Base-by-base conservation (phyloP, 768 basidiomycete species). In the Leccinum barrowsii region DNA sequence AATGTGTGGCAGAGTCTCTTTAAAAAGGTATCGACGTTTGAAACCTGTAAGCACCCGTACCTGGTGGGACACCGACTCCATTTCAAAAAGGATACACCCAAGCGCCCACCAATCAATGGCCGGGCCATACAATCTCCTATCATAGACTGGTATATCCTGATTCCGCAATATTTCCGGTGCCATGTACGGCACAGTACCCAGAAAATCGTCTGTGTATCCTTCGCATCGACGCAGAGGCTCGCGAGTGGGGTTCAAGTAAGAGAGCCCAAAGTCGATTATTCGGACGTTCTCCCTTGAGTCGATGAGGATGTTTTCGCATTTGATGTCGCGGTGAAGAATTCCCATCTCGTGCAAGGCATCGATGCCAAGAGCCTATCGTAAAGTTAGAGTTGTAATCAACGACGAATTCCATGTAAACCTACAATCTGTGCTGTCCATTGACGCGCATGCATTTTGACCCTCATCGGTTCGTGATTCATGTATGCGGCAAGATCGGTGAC, bases 291-390 rank as follows among this genome's bases (percentile, higher is more conserved):
- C 71, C 4, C 64, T 66, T 7, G 57, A 60, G 59, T 79, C 79
- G 52, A 89, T 74, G n/a, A 89, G 77, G 46, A 90, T 78, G 59
- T 89, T 89, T 73, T 84, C 84, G 3, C 85, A 80, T 65, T 89
- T 89, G 56, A 90, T 78, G 60, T 88, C 85, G 13, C 86, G 79
- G 69, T 88, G 86, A 32, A 88, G 79, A 55, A 89, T 81, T 46
- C 85, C 85, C 67, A 84, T 78, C 24, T 71, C 71, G 62, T 88
- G 86, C 44, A 89, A 69, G 44, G 73, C 67, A 3, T 70, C 59
- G n/a, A 80, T 65, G 1, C 78, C 78, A 30, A 74, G 72, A 6
- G 73, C 72, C 78, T 80, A n/a, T 21, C 40, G 15, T 26, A n/a
- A 21, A 52, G 11, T 58, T 42, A 56, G 55, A 48, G 26, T 40